Base-by-base conservation (phyloP, 345 rosid species). In the Aurinia saxatilis region DNA sequence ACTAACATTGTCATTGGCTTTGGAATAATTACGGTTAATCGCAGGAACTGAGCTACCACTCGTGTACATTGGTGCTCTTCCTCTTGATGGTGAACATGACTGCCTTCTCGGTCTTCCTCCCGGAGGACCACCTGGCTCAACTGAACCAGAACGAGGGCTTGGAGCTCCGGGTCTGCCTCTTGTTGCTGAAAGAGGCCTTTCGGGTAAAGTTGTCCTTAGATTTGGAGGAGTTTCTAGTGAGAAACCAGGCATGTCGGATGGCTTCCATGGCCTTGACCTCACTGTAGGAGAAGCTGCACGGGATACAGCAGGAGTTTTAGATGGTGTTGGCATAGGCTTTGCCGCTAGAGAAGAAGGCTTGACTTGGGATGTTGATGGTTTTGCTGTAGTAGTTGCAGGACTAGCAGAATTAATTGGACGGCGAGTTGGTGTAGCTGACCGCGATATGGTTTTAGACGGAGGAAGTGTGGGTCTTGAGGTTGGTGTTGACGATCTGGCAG, bases 151-250 rank as follows among this genome's bases (percentile, higher is more conserved):
- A 39, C 91, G 85, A 50, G 97, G 63, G 76, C 84, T 81, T 36
- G 96, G 97, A 34, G 85, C 96, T 70, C 97, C 97, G 14, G 97
- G 95, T 74, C 99, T 85, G 13, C 99, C 97, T 77, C 97, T 81
- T 31, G 92, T 60, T 14, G 95, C 95, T 58, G 99, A 93, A 72
- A 85, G 88, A 49, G 99, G 97, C 57, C 99, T 80, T 39, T 90
- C 90, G 3, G 97, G 86, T 57, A 82, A 50, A 35, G 97, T 69
- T 34, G 99, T 93, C 70, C 97, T 88, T 58, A 93, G 78, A 79
- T 93, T 93, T 51, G 99, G 99, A 36, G 99, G 97, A 50, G 96
- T 87, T 69, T 90, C 97, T 53, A 81, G 81, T 2, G 96, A 93
- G 76, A 78, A 93, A 60, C 99, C 99, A 34, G 97, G 97, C 96